phyloP scores from a whole-genome alignment of 805 yeast genomes.

The Blastobotrys peoriensis region DNA sequence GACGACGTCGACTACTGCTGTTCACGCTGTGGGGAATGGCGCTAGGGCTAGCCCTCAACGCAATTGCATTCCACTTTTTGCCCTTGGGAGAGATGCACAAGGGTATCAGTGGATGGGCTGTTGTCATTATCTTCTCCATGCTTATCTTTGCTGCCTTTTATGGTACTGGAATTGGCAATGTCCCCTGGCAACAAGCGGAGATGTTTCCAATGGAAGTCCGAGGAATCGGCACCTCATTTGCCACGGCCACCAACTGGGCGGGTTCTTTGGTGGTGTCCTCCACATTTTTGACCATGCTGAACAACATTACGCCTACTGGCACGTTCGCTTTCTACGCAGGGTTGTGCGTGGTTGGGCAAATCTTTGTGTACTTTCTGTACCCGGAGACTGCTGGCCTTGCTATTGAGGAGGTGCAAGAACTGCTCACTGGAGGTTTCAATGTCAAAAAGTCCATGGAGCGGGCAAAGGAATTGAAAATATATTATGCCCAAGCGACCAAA shows the following conservation, averaged over 20 bases:
- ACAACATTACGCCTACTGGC: constrained; percentile 90
- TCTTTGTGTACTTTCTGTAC: constrained; percentile 75
- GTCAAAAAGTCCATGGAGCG: constrained; percentile 57
- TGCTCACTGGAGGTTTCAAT: constrained; percentile 80
- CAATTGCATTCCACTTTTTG: constrained; percentile 86
- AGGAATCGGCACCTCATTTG: constrained; percentile 84
- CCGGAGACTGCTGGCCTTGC: constrained; percentile 91
- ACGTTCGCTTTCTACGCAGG: constrained; percentile 89
- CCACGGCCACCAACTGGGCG: constrained; percentile 93
- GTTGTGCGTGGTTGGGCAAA: constrained; percentile 61
- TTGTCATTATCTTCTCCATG: constrained; percentile 78
- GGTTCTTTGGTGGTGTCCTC: constrained; percentile 89
- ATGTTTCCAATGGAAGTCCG: constrained; percentile 90
- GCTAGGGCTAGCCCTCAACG: constrained; percentile 65
- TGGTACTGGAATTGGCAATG: constrained; percentile 94
- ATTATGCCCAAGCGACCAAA: constrained; percentile 4
- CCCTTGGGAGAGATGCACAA: constrained; percentile 46
- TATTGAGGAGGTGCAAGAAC: constrained; percentile 82
- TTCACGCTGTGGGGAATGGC: constrained; percentile 85
- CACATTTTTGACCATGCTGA: constrained; percentile 89
- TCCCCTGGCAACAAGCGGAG: constrained; percentile 98
- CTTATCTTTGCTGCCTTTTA: constrained; percentile 82
- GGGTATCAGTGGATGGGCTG: constrained; percentile 77
- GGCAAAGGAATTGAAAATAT: constrained; percentile 40
- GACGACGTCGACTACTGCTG: constrained; percentile 77